A percentile compares a stretch with the other conserved stretches of the same genome.
Evolutionary conservation across 2,329 filamentous ascomycete species (phyloP).

Genomic region (Ilyonectria sp.): DNA sequence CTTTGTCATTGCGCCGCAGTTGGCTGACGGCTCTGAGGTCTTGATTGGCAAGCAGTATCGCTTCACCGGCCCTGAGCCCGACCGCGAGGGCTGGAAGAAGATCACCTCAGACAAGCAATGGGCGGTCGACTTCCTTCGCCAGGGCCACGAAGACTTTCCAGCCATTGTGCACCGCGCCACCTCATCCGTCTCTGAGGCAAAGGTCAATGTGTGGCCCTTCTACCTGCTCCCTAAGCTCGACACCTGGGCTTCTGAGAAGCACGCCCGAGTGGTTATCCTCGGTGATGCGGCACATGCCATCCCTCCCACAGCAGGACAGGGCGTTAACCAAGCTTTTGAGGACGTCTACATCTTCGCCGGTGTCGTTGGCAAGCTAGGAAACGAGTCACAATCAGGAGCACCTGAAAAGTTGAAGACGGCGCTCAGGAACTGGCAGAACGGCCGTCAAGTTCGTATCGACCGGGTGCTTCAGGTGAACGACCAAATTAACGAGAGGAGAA

Average conservation of each 20-base stretch:
- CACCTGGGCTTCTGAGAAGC: constrained; percentile 57
- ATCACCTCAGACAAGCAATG: constrained; percentile 57
- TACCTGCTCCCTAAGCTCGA: constrained; percentile 63
- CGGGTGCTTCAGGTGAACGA: constrained; percentile 63
- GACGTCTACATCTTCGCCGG: constrained; percentile 63
- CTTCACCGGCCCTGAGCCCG: constrained; percentile 51
- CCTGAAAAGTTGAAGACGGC: constrained; percentile 33
- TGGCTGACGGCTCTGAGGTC: constrained; percentile 63
- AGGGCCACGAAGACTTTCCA: constrained; percentile 55
- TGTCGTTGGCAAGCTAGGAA: constrained; percentile 48
- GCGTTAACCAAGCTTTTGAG: constrained; percentile 64
- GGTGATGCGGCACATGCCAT: constrained; percentile 66
- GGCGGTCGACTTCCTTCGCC: constrained; percentile 52
- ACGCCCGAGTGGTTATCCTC: constrained; percentile 59
- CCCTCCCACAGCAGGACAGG: constrained; percentile 63
- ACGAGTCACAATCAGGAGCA: constrained; percentile 42
- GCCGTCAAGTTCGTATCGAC: constrained; percentile 63
- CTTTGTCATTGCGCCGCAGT: constrained; percentile 66
- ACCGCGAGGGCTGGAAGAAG: constrained; percentile 59
- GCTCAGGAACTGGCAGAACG: constrained; percentile 59
- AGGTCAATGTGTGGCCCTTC: constrained; percentile 65
- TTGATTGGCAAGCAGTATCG: constrained; percentile 63
- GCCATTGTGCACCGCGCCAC: constrained; percentile 55
- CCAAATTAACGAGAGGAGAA: constrained; percentile 62
- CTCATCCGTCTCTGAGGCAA: constrained; percentile 46